phyloP scores from a whole-genome alignment of 352 stramenopile genomes.

The Phytophthora rubi region DNA sequence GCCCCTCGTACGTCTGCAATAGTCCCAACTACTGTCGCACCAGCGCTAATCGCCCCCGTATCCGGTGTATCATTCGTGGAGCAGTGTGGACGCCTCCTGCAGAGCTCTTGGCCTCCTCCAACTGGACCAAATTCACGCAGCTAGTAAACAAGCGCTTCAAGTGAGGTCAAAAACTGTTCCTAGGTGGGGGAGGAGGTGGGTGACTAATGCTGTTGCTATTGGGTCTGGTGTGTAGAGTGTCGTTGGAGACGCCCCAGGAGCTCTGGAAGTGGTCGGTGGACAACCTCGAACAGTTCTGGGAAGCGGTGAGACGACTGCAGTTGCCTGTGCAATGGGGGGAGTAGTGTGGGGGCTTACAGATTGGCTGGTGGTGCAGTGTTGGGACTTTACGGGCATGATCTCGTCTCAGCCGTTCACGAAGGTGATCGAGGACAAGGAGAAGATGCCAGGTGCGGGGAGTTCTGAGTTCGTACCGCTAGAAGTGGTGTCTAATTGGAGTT shows the following conservation, averaged over 20 bases:
- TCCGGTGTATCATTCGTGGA: background rate
- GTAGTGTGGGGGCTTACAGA: background rate
- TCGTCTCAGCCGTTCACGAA: constrained; percentile 58
- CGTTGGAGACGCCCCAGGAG: constrained; percentile 50
- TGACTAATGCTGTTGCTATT: background rate
- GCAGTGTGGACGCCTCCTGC: constrained; percentile 67
- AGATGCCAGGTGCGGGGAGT: constrained; percentile 53
- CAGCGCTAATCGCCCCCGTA: background rate
- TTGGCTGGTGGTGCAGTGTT: constrained; percentile 44
- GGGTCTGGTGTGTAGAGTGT: constrained; percentile 30
- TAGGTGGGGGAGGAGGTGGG: background rate
- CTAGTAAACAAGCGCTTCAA: constrained; percentile 63
- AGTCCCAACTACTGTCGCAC: background rate
- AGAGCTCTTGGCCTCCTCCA: constrained; percentile 52
- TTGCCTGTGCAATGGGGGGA: constrained; percentile 1
- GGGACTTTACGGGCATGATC: constrained; percentile 76
- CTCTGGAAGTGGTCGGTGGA: constrained; percentile 81
- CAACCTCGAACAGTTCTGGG: constrained; percentile 73
- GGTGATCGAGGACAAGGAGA: constrained; percentile 60
- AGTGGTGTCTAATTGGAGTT: background rate
- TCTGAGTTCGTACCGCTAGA: constrained; percentile 4
- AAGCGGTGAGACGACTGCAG: constrained; percentile 26
- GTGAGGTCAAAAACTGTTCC: constrained; percentile 29
- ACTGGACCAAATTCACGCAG: constrained; percentile 75
- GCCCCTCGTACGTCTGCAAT: constrained; percentile 2